Base-by-base conservation (phyloP, 495 filamentous ascomycete genomes). In the Tirmania nivea region DNA sequence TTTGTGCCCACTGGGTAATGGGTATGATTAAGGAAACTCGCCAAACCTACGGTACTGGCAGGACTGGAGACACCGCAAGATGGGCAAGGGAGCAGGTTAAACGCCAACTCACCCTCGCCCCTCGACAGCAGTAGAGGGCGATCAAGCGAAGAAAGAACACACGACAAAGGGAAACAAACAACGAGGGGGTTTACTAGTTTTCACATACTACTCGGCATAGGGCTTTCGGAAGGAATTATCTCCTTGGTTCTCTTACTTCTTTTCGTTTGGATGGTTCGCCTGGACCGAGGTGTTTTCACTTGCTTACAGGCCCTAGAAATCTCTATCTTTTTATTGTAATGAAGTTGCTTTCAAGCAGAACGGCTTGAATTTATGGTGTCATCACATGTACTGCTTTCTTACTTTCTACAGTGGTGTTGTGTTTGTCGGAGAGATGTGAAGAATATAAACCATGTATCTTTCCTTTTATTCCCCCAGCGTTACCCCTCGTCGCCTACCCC, bases 71-170 rank as follows among this genome's bases (percentile, higher is more conserved):
- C 34, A 96, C 89, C 17, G 90, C 90, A 61, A 81, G 90, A 51
- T 97, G 90, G 90, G 86, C 90, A 55, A 80, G 90, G 37, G 92
- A 96, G 71, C 86, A 94, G 63, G 86, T 96, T 64, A 94, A 94
- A 74, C 80, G 85, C 57, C 90, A 97, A 67, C 76, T 83, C 52
- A 17, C 3, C 14, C 6, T 50, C n/a, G 4, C 39, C 3, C 12
- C 39, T 19, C 12, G 39, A 19, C 39, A 45, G 3, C 39, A 45
- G 39, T 45, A 45, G 39, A 45, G 12, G 39, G 12, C 39, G 5
- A 19, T 19, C 12, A 45, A 45, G 39, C 14, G 14, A 45, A 45
- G 39, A 45, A 45, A 45, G 39, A 45, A 45, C 17, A 45, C 39
- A 19, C 17, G 12, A 45, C 17, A 45, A 45, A 14, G 39, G 39